phyloP scores from a whole-genome alignment of 2,329 filamentous ascomycete species.

The Nothopassalora personata region DNA sequence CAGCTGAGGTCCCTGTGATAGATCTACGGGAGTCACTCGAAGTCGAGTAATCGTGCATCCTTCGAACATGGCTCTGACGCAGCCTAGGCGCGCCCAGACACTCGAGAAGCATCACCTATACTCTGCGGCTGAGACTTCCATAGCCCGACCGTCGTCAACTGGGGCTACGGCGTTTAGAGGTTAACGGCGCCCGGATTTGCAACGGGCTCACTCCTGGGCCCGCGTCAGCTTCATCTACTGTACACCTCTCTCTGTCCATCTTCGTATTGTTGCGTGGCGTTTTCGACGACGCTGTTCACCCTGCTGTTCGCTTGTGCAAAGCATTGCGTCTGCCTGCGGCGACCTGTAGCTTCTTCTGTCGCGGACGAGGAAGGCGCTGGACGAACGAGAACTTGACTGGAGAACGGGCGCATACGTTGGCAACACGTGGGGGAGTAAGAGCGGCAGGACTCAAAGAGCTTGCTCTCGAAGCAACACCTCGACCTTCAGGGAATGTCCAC shows the following conservation, averaged over 20 bases:
- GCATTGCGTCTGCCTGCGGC: neutral
- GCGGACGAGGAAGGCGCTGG: neutral
- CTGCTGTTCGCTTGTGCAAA: neutral
- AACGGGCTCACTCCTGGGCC: neutral
- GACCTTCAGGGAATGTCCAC: slow-evolving; percentile 9
- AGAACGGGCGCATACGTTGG: neutral
- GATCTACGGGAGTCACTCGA: neutral
- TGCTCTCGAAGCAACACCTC: neutral
- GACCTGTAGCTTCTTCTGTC: neutral
- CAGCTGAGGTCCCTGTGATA: slow-evolving; percentile 1
- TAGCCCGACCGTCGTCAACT: neutral
- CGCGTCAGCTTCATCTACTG: neutral
- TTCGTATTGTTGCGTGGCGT: neutral
- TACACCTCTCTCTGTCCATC: neutral
- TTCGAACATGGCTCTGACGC: neutral
- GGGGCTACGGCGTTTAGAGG: slow-evolving; percentile 1
- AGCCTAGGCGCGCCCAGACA: slow-evolving; percentile 2
- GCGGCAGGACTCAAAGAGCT: neutral
- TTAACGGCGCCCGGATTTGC: slow-evolving; percentile 4
- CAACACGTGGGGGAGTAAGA: slow-evolving; percentile 1
- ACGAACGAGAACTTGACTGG: neutral
- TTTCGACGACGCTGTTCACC: neutral
- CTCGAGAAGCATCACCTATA: neutral
- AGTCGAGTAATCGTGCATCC: neutral
- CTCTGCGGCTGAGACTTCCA: slow-evolving; percentile 1